phyloP scores from a whole-genome alignment of 768 basidiomycete species.

The Brasilioporus rufonigricans region DNA sequence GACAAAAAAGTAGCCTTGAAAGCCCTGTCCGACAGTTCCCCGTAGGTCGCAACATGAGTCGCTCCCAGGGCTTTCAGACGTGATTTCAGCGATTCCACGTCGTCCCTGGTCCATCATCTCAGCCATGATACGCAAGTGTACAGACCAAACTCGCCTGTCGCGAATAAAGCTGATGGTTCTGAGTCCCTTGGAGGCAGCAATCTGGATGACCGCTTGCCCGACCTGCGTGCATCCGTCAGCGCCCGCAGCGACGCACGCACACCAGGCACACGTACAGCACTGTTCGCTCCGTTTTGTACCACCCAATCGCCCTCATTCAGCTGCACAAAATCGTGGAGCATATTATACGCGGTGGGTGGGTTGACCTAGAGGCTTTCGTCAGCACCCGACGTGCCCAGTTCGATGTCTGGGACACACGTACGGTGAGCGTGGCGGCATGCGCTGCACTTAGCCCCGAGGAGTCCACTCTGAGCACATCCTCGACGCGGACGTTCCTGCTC shows the following conservation, averaged over 20 bases:
- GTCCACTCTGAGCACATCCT: slow-evolving; percentile 63
- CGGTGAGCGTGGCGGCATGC: slow-evolving; percentile 74
- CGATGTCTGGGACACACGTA: slow-evolving; percentile 34
- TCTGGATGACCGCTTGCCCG: slow-evolving; percentile 84
- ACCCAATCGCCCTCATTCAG: slow-evolving; percentile 75
- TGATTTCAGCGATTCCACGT: slow-evolving; percentile 47
- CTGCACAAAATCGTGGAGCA: slow-evolving; percentile 68
- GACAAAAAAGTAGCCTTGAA: slow-evolving; percentile 53
- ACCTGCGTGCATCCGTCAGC: slow-evolving; percentile 42
- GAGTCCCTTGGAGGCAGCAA: slow-evolving; percentile 67
- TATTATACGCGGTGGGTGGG: slow-evolving; percentile 79
- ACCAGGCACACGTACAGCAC: slow-evolving; percentile 53
- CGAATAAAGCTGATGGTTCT: slow-evolving; percentile 84
- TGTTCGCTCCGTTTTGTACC: slow-evolving; percentile 84
- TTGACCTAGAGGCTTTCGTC: slow-evolving; percentile 53
- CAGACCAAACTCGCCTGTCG: slow-evolving; percentile 45
- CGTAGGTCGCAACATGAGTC: slow-evolving; percentile 74
- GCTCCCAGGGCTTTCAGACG: slow-evolving; percentile 64
- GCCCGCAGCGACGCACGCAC: background rate
- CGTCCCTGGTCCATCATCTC: slow-evolving; percentile 40
- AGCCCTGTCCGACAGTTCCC: slow-evolving; percentile 60
- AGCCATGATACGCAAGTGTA: background rate
- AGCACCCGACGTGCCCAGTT: background rate
- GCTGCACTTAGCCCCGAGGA: slow-evolving; percentile 49
- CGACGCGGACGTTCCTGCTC: slow-evolving; percentile 47